A percentile compares a stretch with the other conserved stretches of the same genome.
Evolutionary conservation across 164 flowering plant species (phyloP).

Genomic region (Echeveria elegans): DNA sequence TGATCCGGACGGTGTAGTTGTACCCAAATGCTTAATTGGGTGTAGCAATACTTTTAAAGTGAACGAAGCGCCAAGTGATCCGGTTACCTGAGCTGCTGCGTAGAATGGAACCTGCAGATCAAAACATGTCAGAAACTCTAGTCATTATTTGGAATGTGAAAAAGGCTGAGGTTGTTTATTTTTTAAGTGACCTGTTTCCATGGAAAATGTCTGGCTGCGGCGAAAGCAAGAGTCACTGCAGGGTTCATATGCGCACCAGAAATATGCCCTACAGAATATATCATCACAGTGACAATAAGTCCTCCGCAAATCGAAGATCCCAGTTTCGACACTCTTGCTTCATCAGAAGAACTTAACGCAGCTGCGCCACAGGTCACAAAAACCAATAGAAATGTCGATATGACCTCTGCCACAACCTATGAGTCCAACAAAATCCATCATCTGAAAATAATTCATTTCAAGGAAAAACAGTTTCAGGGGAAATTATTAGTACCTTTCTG

Average conservation of each 20-base stretch:
- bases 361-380: slow-evolving; percentile 74
- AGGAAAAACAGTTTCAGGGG: background rate
- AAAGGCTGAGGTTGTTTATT: background rate
- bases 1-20: slow-evolving; percentile 62
- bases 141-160: background rate
- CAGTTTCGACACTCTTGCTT: slow-evolving; percentile 35
- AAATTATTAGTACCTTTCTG: slow-evolving; percentile 1
- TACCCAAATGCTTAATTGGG: slow-evolving; percentile 51
- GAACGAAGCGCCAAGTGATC: slow-evolving; percentile 46
- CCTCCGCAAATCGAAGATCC: slow-evolving; percentile 84
- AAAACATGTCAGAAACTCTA: background rate
- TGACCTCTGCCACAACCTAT: slow-evolving; percentile 60
- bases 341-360: slow-evolving; percentile 39
- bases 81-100: slow-evolving; percentile 57
- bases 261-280: slow-evolving; percentile 74
- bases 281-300: slow-evolving; percentile 80
- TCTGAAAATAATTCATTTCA: background rate
- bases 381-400: slow-evolving; percentile 62
- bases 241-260: slow-evolving; percentile 96
- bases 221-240: slow-evolving; percentile 73
- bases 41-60: slow-evolving; percentile 38
- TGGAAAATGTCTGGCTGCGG: slow-evolving; percentile 55
- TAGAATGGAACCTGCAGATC: slow-evolving; percentile 57
- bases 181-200: slow-evolving; percentile 53
- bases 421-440: background rate